Evolutionary conservation across 2,329 filamentous ascomycete genomes (phyloP).

Genomic region (Trichoderma guizhouense): DNA sequence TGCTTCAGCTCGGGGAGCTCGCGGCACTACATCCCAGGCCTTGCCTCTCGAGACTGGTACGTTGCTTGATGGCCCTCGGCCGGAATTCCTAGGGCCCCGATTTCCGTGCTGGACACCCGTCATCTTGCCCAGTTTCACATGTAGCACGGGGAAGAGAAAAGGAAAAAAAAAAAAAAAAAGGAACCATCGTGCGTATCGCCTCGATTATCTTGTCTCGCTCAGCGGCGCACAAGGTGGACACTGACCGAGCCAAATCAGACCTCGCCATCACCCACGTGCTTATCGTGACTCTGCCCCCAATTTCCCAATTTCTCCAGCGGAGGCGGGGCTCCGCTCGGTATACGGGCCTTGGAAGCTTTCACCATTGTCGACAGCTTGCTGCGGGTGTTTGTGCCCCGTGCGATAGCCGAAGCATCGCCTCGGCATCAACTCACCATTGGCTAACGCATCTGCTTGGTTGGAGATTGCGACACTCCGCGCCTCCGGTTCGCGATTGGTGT

Average conservation of each 20-base stretch:
- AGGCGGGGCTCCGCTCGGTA: constrained; percentile 13
- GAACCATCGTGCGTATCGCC: background rate
- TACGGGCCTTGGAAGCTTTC: background rate
- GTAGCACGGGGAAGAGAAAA: background rate
- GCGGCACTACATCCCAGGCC: background rate
- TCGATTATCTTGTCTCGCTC: background rate
- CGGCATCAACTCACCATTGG: background rate
- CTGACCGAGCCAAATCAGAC: constrained; percentile 12
- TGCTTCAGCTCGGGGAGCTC: background rate
- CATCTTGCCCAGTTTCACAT: background rate
- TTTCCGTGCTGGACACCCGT: background rate
- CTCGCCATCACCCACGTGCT: constrained; percentile 12
- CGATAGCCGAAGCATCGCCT: constrained; percentile 15
- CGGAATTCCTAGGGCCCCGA: background rate
- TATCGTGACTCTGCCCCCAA: background rate
- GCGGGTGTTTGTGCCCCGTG: background rate
- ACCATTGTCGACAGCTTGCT: background rate
- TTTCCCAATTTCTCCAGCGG: background rate
- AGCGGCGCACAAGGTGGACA: background rate
- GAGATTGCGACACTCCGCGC: background rate
- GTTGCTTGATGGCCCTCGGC: background rate
- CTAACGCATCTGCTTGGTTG: background rate
- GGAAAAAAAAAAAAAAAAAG: background rate
- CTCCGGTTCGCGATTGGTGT: background rate
- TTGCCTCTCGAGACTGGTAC: background rate